These are phyloP conservation scores for Cyathus olla DNA, from an alignment of 1,284 basidiomycete genomes.

Conservation along the genomic window DNA sequence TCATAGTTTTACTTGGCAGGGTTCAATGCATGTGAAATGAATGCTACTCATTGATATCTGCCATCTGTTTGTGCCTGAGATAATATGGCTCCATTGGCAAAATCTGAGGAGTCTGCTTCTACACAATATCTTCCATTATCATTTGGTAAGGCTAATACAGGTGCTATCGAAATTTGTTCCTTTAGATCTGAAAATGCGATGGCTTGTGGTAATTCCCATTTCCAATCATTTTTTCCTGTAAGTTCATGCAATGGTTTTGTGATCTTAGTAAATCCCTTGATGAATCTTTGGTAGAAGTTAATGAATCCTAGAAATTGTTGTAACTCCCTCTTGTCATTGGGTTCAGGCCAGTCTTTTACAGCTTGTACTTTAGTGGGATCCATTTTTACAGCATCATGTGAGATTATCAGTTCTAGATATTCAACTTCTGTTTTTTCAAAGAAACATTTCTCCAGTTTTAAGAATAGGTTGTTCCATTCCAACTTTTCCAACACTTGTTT, in stretches of 20 bases:
- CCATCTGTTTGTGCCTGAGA: slow-evolving; percentile 4
- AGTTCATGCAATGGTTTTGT: neutral
- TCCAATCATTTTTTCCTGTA: neutral
- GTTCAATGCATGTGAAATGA: slow-evolving; percentile 5
- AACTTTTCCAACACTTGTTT: slow-evolving; percentile 12
- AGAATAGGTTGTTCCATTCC: slow-evolving; percentile 21
- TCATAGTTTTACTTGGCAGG: slow-evolving; percentile 15
- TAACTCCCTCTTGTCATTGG: neutral
- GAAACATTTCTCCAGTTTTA: slow-evolving; percentile 38
- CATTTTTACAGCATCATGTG: slow-evolving; percentile 28
- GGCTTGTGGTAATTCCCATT: neutral
- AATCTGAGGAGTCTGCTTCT: slow-evolving; percentile 13
- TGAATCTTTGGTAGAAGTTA: slow-evolving; percentile 2
- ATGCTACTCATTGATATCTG: slow-evolving; percentile 10
- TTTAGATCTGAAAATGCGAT: neutral
- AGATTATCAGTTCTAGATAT: slow-evolving; percentile 40
- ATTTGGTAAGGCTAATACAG: neutral
- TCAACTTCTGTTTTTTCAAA: slow-evolving; percentile 33
- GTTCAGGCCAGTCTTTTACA: too few species aligned
- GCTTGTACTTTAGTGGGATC: slow-evolving; percentile 17
- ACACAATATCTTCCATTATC: neutral
- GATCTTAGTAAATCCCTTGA: neutral
- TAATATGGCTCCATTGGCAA: slow-evolving; percentile 6
- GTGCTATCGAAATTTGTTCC: neutral
- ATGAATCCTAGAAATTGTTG: slow-evolving; percentile 31